Evolutionary conservation across 2,329 filamentous ascomycete species (phyloP).

Genomic region (Neopestalotiopsis sp.): DNA sequence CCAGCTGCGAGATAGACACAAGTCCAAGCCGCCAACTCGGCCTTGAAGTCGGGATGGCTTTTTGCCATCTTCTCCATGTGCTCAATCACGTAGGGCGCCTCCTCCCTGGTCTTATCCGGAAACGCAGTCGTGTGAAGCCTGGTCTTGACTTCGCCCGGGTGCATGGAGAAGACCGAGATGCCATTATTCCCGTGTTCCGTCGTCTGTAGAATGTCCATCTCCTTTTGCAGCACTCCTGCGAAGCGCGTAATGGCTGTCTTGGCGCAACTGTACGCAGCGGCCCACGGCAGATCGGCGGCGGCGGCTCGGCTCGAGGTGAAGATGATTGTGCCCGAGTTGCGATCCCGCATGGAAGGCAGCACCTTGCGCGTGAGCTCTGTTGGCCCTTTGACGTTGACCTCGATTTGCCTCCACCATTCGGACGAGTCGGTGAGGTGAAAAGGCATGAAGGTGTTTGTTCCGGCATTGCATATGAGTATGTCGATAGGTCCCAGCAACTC

Average conservation of each 20-base stretch:
- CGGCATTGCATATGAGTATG: constrained; percentile 15
- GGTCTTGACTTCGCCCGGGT: constrained; percentile 16
- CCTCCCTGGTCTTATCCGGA: constrained; percentile 15
- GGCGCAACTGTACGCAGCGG: constrained; percentile 14
- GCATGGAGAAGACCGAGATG: constrained; percentile 6
- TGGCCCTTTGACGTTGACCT: constrained; percentile 16
- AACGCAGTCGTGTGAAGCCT: constrained; percentile 9
- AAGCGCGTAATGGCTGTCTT: constrained; percentile 18
- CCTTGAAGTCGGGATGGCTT: constrained; percentile 12
- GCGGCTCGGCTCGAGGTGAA: constrained; percentile 9
- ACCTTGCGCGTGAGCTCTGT: constrained; percentile 12
- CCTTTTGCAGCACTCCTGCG: constrained; percentile 8
- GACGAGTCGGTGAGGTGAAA: constrained; percentile 15
- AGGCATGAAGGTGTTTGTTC: constrained; percentile 14
- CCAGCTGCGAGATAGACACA: constrained; percentile 7
- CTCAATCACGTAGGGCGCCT: constrained; percentile 16
- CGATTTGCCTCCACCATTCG: constrained; percentile 13
- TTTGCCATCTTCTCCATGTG: constrained; percentile 17
- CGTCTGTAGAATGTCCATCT: constrained; percentile 9
- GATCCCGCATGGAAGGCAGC: constrained; percentile 6
- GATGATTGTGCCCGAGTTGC: constrained; percentile 14
- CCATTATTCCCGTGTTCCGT: not conserved
- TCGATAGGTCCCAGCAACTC: not conserved
- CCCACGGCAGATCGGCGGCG: constrained; percentile 12
- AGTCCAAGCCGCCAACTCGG: constrained; percentile 12